These are phyloP conservation scores for Fragosphaeria purpurea DNA, from an alignment of 2,329 filamentous ascomycete species.

Conservation along the genomic window DNA sequence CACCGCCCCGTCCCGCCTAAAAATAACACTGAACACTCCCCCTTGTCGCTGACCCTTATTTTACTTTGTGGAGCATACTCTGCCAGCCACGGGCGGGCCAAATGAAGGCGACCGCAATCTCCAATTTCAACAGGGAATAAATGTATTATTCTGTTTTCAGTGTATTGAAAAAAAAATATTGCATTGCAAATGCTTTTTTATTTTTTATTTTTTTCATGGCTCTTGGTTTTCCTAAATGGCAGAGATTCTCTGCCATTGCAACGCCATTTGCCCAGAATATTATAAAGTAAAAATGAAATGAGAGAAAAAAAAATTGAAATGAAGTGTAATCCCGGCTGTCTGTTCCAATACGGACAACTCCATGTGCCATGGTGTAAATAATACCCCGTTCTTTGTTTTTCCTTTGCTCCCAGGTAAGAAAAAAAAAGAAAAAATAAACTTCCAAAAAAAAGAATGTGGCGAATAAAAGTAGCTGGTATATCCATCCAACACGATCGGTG, in stretches of 20 bases:
- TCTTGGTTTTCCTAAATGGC: background rate
- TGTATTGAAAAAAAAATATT: background rate
- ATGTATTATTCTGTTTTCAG: background rate
- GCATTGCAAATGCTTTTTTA: background rate
- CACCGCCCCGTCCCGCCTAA: too few relatives aligned
- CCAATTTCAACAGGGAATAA: background rate
- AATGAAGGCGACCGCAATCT: too few relatives aligned
- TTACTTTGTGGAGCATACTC: too few relatives aligned
- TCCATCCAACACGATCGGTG: background rate
- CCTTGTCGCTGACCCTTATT: too few relatives aligned
- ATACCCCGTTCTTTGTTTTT: background rate
- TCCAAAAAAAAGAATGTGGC: background rate
- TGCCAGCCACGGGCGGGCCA: too few relatives aligned
- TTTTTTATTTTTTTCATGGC: background rate
- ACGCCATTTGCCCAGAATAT: too few relatives aligned
- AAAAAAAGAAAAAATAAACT: slow-evolving; percentile 1
- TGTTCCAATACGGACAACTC: too few relatives aligned
- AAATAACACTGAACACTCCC: too few relatives aligned
- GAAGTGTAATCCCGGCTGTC: background rate
- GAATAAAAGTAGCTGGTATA: background rate
- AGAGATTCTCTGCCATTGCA: too few relatives aligned
- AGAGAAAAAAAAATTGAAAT: background rate
- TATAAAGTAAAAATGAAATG: background rate
- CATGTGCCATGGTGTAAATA: background rate
- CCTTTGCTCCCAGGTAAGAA: slow-evolving; percentile 1